phyloP scores from a whole-genome alignment of 164 flowering plant genomes.

The Taxillus chinensis region DNA sequence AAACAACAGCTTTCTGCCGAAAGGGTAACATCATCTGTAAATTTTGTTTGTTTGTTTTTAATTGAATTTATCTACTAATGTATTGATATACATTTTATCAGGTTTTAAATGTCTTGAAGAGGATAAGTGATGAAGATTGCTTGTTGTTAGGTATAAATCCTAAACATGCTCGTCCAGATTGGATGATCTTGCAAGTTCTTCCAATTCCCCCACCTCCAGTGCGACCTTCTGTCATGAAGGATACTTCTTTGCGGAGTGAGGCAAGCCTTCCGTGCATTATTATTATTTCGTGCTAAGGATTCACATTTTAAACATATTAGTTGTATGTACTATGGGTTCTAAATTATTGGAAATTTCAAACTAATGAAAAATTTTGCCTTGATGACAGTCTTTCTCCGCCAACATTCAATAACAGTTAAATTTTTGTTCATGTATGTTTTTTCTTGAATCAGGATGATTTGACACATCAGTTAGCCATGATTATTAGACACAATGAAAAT shows the following conservation, averaged over 20 bases:
- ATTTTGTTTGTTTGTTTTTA: not conserved
- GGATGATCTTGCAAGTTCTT: constrained; percentile 98
- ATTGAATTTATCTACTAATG: not conserved
- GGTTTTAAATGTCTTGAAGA: constrained; percentile 88
- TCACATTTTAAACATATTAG: too few relatives aligned
- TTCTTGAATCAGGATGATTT: constrained; percentile 72
- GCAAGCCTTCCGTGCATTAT: constrained; percentile 24
- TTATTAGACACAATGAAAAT: constrained; percentile 88
- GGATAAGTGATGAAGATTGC: constrained; percentile 95
- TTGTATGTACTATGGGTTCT: too few relatives aligned
- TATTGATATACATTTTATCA: constrained; percentile 16
- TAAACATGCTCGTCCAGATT: constrained; percentile 93
- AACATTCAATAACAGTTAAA: not conserved
- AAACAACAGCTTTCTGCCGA: constrained; percentile 91
- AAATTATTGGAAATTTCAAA: too few relatives aligned
- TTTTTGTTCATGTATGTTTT: constrained; percentile 6
- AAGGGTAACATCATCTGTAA: constrained; percentile 32
- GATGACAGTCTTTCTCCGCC: not conserved
- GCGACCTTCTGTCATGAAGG: constrained; percentile 99
- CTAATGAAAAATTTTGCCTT: not conserved
- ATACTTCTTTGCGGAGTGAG: constrained; percentile 96
- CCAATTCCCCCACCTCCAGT: constrained; percentile 99
- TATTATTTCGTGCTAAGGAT: too few relatives aligned
- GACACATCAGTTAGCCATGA: constrained; percentile 94
- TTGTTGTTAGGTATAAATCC: constrained; percentile 68